Evolutionary conservation across 176 grass and related monocot species (phyloP).

Genomic region (Urochloa ruziziensis): DNA sequence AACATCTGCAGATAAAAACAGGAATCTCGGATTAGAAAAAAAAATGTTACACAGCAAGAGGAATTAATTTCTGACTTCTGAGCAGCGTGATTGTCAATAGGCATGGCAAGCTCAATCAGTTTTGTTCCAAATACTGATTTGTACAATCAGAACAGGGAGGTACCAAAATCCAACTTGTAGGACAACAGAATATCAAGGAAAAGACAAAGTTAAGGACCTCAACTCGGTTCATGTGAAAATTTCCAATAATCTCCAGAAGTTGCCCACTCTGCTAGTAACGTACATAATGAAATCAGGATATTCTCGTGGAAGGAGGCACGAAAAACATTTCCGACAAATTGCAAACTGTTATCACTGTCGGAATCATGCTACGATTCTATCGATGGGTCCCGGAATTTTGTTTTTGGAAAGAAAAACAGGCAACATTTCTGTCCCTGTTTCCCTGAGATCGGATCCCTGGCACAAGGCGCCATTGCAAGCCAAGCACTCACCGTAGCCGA

Average conservation of each 20-base stretch:
- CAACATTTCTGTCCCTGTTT: background rate
- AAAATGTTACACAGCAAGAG: background rate
- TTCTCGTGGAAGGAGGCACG: background rate
- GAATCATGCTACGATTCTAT: constrained; percentile 7
- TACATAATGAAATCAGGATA: background rate
- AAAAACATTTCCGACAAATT: constrained; percentile 1
- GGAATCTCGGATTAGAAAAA: background rate
- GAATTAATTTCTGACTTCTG: constrained; percentile 7
- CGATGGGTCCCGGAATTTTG: background rate
- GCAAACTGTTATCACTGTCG: constrained; percentile 1
- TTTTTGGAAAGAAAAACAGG: background rate
- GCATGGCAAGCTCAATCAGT: background rate
- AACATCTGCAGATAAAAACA: constrained; percentile 64
- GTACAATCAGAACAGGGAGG: background rate
- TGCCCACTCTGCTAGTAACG: background rate
- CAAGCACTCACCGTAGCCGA: constrained; percentile 56
- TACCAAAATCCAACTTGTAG: background rate
- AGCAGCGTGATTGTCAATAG: background rate
- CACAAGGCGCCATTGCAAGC: background rate
- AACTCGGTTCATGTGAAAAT: background rate
- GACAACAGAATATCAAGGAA: background rate
- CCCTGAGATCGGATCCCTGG: background rate
- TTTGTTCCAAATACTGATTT: constrained; percentile 3
- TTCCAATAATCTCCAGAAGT: background rate
- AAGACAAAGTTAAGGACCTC: background rate